Base-by-base conservation (phyloP, 257 asterid species). In the Jacaranda copaia region DNA sequence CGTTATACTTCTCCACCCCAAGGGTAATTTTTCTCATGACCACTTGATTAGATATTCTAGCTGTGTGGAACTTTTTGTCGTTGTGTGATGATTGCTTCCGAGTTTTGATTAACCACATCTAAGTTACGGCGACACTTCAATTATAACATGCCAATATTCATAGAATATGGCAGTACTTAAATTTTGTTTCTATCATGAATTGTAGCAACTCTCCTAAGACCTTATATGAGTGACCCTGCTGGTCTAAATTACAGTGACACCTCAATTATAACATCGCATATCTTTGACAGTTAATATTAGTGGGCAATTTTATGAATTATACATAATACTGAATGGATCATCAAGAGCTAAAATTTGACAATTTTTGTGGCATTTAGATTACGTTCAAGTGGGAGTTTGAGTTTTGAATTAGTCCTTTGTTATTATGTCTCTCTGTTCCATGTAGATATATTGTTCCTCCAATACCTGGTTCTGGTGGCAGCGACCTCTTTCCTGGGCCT, bases 401-500 rank as follows among this genome's bases (percentile, higher is more conserved):
- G 58, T 18, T 69, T 32, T 18, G 19, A 5, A 11, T 5, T 39
- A 12, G 49, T 40, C 61, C 6, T 35, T 18, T 15, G 0, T 8
- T 35, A 25, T 8, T 35, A 25, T 70, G 1, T 63, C 14, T 64
- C 12, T 14, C 18, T 45, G 16, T 59, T 8, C 45, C 32, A 51
- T 76, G 82, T 43, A 77, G 97, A 32, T 84, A 45, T 71, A n/a
- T 78, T 60, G 87, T 86, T 78, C 97, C 94, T 79, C 89, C 89
- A 45, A 32, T 81, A 14, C 80, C 82, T 79, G 82, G 65, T 67
- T 66, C 61, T 71, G 93, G 89, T 6, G 82, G 87, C 43, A 71
- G 85, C n/a, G 97, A 90, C 76, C 79, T 88, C 65, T 68, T 85
- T 55, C 92, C 93, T 20, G 96, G 93, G 66, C 88, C 90, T 65